Evolutionary conservation across 768 basidiomycete species (phyloP), one percentile per base, ranked within the genome.

Genomic region (Leccinum fibrillosum): DNA sequence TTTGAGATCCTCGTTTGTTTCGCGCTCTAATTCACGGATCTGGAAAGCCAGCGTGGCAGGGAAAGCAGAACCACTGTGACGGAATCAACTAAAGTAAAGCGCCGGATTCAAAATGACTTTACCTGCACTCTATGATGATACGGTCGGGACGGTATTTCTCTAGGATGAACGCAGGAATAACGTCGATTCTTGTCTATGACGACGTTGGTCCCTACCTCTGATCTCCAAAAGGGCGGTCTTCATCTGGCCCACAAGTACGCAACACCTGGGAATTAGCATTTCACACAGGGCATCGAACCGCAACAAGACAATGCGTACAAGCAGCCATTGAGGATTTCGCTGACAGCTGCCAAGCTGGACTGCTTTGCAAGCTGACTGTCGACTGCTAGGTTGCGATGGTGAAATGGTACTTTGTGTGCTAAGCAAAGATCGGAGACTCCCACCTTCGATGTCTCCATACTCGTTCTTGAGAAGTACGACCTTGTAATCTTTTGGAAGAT

Each of bases 111-210:
- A 39, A 1, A 9, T 32, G 42, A 26, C 26, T 86, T 55, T 69
- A 94, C 92, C 93, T 95, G 80, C 90, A 92, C 75, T 98, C 95
- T 59, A 98, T 92, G 64, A 98, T 88, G 66, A 98, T 94, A 37
- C 95, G 81, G 73, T 98, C 93, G 2, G 94, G 94, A 19, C 79
- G 75, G 73, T 82, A 94, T 61, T 86, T 90, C 37, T 95, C 92
- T 93, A 63, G 42, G 9, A 44, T 28, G 12, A 44, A 50, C n/a
- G 11, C n/a, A 25, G 52, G 34, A 13, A 26, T 59, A 17, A 32
- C 15, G 42, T 19, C 5, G 5, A 23, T 17, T 60, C 34, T 52
- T 51, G 37, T 32, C 8, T 35, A n/a, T 17, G 45, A 28, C 10
- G 44, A 60, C 17, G 53, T 34, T 19, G 25, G 12, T n/a, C 15